Evolutionary conservation across 169 alveolate genomes (phyloP).

Genomic region (Theileria luwenshuni): DNA sequence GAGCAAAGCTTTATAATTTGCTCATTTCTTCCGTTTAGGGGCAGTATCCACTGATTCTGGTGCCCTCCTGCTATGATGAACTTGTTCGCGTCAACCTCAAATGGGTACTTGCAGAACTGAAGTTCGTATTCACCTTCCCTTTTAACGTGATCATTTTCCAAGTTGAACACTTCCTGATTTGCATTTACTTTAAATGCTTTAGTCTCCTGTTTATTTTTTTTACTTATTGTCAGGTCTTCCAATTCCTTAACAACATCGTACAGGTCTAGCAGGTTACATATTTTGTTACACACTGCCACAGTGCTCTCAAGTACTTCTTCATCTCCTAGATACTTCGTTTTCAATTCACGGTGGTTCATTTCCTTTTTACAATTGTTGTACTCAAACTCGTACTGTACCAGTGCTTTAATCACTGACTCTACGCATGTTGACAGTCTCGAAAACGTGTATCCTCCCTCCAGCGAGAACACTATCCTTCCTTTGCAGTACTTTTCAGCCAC

Average conservation of each 20-base stretch:
- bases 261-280: conserved; percentile 7
- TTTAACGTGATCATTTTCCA: not conserved
- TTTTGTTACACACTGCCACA: conserved; percentile 9
- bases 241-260: conserved; percentile 6
- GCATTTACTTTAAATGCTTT: not conserved
- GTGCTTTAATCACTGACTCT: conserved; percentile 55
- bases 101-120: conserved; percentile 22
- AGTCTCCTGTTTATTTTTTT: not conserved
- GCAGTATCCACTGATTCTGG: conserved; percentile 71
- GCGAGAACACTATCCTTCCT: conserved; percentile 87
- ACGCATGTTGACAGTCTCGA: conserved; percentile 59
- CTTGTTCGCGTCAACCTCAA: conserved; percentile 17
- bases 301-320: conserved; percentile 4
- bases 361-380: not conserved
- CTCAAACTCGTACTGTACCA: conserved; percentile 48
- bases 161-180: not conserved
- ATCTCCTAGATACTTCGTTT: too few species aligned
- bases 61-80: conserved; percentile 72
- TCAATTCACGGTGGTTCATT: not conserved
- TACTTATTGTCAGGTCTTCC: not conserved
- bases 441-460: conserved; percentile 92
- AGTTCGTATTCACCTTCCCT: not conserved
- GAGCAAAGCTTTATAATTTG: conserved; percentile 67
- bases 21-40: conserved; percentile 41
- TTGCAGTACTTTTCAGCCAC: conserved; percentile 87